These are phyloP conservation scores for Colletotrichum orchidophilum DNA, from an alignment of 2,329 filamentous ascomycete species.

Conservation along the genomic window DNA sequence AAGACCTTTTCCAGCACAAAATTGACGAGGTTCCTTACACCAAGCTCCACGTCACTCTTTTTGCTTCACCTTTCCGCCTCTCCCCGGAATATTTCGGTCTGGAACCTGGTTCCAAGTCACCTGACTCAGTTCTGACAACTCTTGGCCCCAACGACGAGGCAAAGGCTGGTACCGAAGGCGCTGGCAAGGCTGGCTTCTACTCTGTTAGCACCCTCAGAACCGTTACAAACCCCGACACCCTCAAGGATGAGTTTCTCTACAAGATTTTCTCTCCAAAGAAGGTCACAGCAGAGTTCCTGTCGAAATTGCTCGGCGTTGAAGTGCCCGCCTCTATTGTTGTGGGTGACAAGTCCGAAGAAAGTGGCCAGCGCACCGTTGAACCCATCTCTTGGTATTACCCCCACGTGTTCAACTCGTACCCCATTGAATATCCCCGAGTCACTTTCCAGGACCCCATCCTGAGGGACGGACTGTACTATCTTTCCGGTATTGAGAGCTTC, in stretches of 20 bases:
- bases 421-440: constrained; percentile 82
- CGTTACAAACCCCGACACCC: constrained; percentile 68
- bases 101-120: constrained; percentile 63
- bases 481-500: constrained; percentile 86
- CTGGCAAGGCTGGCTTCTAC: constrained; percentile 83
- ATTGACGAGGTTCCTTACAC: constrained; percentile 89
- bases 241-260: constrained; percentile 66
- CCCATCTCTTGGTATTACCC: constrained; percentile 80
- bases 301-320: constrained; percentile 58
- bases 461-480: constrained; percentile 74
- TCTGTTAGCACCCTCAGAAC: constrained; percentile 80
- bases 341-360: constrained; percentile 41
- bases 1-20: constrained; percentile 71
- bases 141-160: constrained; percentile 68
- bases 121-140: constrained; percentile 84
- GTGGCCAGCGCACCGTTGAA: constrained; percentile 38
- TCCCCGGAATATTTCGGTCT: constrained; percentile 78
- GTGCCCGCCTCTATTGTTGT: constrained; percentile 53
- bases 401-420: constrained; percentile 85
- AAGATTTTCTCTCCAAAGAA: constrained; percentile 71
- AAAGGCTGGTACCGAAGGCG: constrained; percentile 62
- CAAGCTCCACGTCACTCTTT: constrained; percentile 87
- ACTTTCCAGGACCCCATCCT: constrained; percentile 86
- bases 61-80: constrained; percentile 80
- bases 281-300: constrained; percentile 63